phyloP scores from a whole-genome alignment of 805 yeast species.

The Wickerhamiella allomyrinae region DNA sequence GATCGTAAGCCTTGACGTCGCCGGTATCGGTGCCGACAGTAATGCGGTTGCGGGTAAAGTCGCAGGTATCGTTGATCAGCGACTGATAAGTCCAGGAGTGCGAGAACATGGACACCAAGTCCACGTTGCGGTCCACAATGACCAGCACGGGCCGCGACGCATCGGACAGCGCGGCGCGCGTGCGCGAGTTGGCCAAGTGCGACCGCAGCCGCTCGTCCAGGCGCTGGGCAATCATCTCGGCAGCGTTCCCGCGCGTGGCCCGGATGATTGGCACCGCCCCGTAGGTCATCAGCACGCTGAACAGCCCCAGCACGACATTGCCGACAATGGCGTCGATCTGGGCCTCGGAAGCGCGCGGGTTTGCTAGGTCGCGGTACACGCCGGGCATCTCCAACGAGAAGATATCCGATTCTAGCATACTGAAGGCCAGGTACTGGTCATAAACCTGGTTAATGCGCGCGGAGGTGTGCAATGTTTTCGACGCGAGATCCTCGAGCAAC shows the following conservation, averaged over 20 bases:
- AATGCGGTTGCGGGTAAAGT: conserved; percentile 69
- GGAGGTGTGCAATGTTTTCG: conserved; percentile 56
- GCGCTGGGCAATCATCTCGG: conserved; percentile 81
- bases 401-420: conserved; percentile 84
- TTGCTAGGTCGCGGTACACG: conserved; percentile 55
- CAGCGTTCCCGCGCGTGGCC: conserved; percentile 86
- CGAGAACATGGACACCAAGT: conserved; percentile 82
- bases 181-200: conserved; percentile 58
- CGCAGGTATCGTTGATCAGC: conserved; percentile 84
- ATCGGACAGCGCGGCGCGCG: conserved; percentile 9
- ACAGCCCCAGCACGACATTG: conserved; percentile 62
- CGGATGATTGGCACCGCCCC: conserved; percentile 80
- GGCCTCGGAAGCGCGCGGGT: conserved; percentile 60
- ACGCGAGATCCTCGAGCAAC: conserved; percentile 75
- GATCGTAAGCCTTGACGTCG: conserved; percentile 49
- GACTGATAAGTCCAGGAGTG: conserved; percentile 98
- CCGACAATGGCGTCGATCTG: conserved; percentile 56
- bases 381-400: conserved; percentile 60
- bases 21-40: conserved; percentile 32
- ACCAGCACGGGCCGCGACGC: conserved; percentile 46
- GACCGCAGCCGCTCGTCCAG: conserved; percentile 76
- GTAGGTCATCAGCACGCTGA: conserved; percentile 62
- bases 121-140: conserved; percentile 76
- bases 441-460: conserved; percentile 69
- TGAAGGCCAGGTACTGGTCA: conserved; percentile 85